Conservation (phyloP, 2,329 filamentous ascomycete species). For the Aspergillus sp. region DNA sequence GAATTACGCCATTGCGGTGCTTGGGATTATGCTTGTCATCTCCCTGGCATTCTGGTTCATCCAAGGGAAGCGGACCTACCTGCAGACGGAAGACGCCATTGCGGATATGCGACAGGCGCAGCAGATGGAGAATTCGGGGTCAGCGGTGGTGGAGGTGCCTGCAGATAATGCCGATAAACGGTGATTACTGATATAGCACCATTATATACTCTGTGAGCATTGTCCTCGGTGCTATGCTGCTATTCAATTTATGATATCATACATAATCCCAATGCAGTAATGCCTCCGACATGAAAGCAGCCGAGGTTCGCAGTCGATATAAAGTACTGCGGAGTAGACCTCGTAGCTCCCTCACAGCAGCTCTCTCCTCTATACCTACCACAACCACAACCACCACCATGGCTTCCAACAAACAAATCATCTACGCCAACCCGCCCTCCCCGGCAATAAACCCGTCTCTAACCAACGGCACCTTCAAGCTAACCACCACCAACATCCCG, state of each 20-base stretch:
- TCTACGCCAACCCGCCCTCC: slow-evolving; percentile 26
- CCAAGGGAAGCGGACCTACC: slow-evolving; percentile 35
- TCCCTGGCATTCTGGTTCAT: slow-evolving; percentile 44
- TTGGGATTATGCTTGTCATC: slow-evolving; percentile 46
- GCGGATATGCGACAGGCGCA: slow-evolving; percentile 17
- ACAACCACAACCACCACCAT: too few species aligned
- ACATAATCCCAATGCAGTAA: too few species aligned
- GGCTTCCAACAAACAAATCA: slow-evolving; percentile 28
- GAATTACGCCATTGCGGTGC: slow-evolving; percentile 51
- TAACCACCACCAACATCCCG: slow-evolving; percentile 18
- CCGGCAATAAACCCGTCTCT: slow-evolving; percentile 30
- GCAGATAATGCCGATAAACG: too few species aligned
- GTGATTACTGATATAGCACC: too few species aligned
- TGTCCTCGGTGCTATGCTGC: too few species aligned
- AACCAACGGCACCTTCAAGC: slow-evolving; percentile 24
- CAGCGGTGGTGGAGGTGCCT: background rate
- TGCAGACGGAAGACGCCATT: slow-evolving; percentile 20
- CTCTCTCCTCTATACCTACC: too few species aligned
- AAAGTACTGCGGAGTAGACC: too few species aligned
- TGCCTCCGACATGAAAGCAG: too few species aligned
- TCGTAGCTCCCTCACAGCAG: too few species aligned
- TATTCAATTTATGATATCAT: too few species aligned
- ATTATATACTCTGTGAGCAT: too few species aligned
- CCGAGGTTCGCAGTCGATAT: too few species aligned
- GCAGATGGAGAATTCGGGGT: slow-evolving; percentile 9